Base-by-base conservation (phyloP, 2,329 filamentous ascomycete species). In the Herpomyces periplanetae region DNA sequence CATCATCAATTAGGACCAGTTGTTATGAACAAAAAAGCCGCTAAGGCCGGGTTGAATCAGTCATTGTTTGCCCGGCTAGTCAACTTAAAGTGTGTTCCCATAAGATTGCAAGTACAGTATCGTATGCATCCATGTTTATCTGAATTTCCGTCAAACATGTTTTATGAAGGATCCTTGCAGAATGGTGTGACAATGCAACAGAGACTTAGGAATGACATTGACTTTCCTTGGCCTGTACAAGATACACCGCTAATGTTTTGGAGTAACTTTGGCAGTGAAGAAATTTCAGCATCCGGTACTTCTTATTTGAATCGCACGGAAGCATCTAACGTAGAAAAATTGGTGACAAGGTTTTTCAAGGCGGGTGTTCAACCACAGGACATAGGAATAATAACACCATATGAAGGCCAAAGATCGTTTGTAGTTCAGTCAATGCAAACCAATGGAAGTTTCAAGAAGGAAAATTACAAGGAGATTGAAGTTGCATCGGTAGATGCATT, bases 241-340 rank as follows among this genome's bases (percentile, higher is more conserved):
- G 75, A 91, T 35, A 69, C 60, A 29, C 80, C 80, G 3, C 96
- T 96, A 80, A 91, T 91, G 80, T 96, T 96, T 44, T 96, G 80
- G 80, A 85, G 71, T 11, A 96, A 96, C 35, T 46, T 88, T 21
- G 80, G 80, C 24, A 85, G 84, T 24, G 80, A 96, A 39, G 80
- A 96, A 39, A 96, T 96, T 19, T 88, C 75, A 4, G 80, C 80
- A 1, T 88, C 73, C 11, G 80, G 80, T 33, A 96, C 80, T 2
- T 91, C 75, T 2, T 96, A 96, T 34, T 60, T 96, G 28, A 96
- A 96, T 40, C 66, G 80, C 17, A 91, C 80, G 1, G 80, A 96
- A 38, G 73, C 80, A 3, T 65, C 71, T 17, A 91, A 91, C 27
- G 80, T 96, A 13, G 80, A 96, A 42, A 96, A 96, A 48, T 73